Base-by-base conservation (phyloP, 2,329 filamentous ascomycete species). In the Microthyrium microscopicum region DNA sequence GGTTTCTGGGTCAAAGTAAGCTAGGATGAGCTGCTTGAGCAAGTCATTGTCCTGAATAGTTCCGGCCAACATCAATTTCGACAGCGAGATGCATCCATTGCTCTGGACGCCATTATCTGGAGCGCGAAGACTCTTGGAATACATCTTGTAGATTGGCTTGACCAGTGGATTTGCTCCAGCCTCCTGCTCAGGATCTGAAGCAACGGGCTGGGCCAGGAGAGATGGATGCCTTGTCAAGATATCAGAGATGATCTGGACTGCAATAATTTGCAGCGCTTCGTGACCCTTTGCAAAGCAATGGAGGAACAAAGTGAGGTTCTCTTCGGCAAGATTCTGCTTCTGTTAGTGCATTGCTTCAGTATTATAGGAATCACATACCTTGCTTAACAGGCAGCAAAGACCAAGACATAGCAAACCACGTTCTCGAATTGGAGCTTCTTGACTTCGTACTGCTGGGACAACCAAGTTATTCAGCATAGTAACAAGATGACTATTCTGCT, bases 381-480 rank as follows among this genome's bases (percentile, higher is more conserved):
- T 82, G 50, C 93, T 85, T 5, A 98, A 72, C 20, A 98, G 66
- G 44, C 85, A 85, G 53, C 84, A 94, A 7, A 98, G 65, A 4
- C 89, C 89, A 7, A 98, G 61, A 46, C 87, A 95, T 15, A 91
- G 66, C 9, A 98, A 63, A 13, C 89, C 89, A 36, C 83, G 72
- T 56, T 98, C 89, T 40, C 89, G 73, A 28, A 98, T 84, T 1
- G 85, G 83, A 4, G 83, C 81, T 50, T 95, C 85, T 45, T 93
- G 83, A 48, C 80, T 89, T 42, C 87, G 76, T 12, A 98, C 87
- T 19, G 89, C 89, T 5, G 89, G 89, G 2, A 98, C 84, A 27
- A 98, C 82, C 6, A 98, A 68, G 43, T 89, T 95, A 61, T 98
- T 95, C 31, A 98, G 66, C 79, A 95, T 94, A n/a, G 81, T 81